These are phyloP conservation scores for Linum usitatissimum DNA, from an alignment of 345 rosid genomes.

Conservation along the genomic window DNA sequence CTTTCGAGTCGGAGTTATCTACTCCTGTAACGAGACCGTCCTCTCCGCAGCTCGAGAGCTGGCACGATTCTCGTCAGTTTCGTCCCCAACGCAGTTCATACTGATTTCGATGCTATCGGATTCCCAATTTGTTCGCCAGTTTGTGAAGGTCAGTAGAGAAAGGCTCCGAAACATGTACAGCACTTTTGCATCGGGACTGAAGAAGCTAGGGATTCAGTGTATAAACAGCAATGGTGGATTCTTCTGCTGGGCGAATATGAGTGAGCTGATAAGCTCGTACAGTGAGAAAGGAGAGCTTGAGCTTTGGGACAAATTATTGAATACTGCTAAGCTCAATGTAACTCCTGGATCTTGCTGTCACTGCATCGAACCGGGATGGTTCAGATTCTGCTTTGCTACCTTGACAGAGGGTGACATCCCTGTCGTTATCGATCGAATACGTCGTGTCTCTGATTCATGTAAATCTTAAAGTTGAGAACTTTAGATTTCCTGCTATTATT, in stretches of 20 bases:
- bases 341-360: slow-evolving; percentile 86
- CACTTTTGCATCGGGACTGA: slow-evolving; percentile 43
- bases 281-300: slow-evolving; percentile 87
- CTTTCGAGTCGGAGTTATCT: slow-evolving; percentile 47
- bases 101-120: slow-evolving; percentile 57
- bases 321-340: slow-evolving; percentile 52
- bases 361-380: slow-evolving; percentile 96
- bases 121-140: slow-evolving; percentile 31
- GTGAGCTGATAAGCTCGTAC: slow-evolving; percentile 56
- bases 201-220: slow-evolving; percentile 54
- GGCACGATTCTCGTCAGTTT: slow-evolving; percentile 58
- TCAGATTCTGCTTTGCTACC: slow-evolving; percentile 55
- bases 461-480: slow-evolving; percentile 43
- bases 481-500: too few species aligned
- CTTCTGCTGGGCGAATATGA: slow-evolving; percentile 86
- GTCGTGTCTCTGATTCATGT: slow-evolving; percentile 47
- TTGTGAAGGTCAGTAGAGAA: slow-evolving; percentile 36
- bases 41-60: slow-evolving; percentile 52
- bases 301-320: slow-evolving; percentile 82
- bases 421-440: slow-evolving; percentile 51
- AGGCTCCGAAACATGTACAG: slow-evolving; percentile 34
- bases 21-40: slow-evolving; percentile 52
- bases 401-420: slow-evolving; percentile 55
- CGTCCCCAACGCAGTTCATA: slow-evolving; percentile 56
- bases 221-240: slow-evolving; percentile 53